Evolutionary conservation across 2,329 filamentous ascomycete species (phyloP).

Genomic region (Colletotrichum scovillei): DNA sequence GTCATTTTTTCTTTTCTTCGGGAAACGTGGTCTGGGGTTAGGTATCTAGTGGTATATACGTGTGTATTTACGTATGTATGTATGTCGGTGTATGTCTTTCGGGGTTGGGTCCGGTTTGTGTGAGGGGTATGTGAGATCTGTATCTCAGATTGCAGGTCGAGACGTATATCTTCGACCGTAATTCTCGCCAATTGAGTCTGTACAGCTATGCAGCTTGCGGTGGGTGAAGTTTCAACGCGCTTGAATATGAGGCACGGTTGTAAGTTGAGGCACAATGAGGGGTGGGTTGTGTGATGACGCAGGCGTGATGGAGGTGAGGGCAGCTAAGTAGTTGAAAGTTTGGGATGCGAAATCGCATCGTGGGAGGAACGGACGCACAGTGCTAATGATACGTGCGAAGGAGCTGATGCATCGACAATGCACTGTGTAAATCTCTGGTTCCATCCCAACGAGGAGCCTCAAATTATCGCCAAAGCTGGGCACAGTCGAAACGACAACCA

Average conservation of each 20-base stretch:
- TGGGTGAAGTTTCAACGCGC: neutral
- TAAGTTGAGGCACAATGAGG: neutral
- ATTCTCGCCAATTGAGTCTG: neutral
- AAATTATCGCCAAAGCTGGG: neutral
- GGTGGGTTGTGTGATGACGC: slow-evolving; percentile 25
- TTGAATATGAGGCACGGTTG: neutral
- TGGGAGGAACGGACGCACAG: neutral
- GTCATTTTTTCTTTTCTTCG: slow-evolving; percentile 20
- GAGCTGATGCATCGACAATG: neutral
- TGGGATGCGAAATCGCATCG: slow-evolving; percentile 12
- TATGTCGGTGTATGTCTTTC: neutral
- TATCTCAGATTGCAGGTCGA: neutral
- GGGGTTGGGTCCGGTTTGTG: neutral
- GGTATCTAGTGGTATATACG: too few relatives aligned
- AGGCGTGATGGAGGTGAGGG: slow-evolving; percentile 25
- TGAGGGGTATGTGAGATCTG: neutral
- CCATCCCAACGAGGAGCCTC: neutral
- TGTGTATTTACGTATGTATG: too few relatives aligned
- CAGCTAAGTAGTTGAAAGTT: slow-evolving; percentile 23
- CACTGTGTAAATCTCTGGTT: neutral
- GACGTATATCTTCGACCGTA: neutral
- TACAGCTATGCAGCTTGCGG: neutral
- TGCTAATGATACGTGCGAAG: neutral
- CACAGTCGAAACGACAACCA: neutral
- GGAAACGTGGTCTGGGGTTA: too few relatives aligned